Percentiles rank a stretch among this genome's conserved stretches.
Conservation (phyloP, 768 basidiomycete genomes). For the Russula sp. region DNA sequence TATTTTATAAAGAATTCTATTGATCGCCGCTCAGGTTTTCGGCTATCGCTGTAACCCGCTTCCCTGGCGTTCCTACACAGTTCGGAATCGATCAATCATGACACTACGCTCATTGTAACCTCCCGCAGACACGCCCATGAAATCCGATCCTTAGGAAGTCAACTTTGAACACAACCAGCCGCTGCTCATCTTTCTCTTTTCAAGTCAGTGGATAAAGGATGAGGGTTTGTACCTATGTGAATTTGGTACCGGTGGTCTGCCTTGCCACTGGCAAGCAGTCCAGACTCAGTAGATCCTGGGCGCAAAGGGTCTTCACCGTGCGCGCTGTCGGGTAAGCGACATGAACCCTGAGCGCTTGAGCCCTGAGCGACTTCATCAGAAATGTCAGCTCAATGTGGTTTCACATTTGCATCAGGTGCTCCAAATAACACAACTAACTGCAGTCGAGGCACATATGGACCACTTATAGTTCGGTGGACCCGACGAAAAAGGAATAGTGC, state of each 20-base stretch:
- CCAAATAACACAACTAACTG: neutral
- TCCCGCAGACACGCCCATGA: neutral
- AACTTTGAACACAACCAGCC: no score
- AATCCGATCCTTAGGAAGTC: neutral
- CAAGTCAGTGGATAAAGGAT: neutral
- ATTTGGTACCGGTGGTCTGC: neutral
- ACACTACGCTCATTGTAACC: neutral
- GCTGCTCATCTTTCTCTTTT: neutral
- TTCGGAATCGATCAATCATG: neutral
- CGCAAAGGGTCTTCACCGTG: neutral
- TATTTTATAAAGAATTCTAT: no score
- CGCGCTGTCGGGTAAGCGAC: neutral
- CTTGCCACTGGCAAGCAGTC: neutral
- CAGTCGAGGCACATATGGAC: neutral
- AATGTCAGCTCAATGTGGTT: neutral
- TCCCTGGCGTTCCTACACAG: no score
- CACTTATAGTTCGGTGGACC: neutral
- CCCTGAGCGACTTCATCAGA: neutral
- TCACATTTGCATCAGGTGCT: neutral
- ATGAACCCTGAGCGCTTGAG: neutral
- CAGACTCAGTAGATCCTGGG: neutral
- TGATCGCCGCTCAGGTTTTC: no score
- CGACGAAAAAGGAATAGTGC: neutral
- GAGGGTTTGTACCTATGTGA: neutral
- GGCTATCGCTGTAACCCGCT: no score